Evolutionary conservation across 352 stramenopile genomes (phyloP).

Genomic region (Pythium chondricola): DNA sequence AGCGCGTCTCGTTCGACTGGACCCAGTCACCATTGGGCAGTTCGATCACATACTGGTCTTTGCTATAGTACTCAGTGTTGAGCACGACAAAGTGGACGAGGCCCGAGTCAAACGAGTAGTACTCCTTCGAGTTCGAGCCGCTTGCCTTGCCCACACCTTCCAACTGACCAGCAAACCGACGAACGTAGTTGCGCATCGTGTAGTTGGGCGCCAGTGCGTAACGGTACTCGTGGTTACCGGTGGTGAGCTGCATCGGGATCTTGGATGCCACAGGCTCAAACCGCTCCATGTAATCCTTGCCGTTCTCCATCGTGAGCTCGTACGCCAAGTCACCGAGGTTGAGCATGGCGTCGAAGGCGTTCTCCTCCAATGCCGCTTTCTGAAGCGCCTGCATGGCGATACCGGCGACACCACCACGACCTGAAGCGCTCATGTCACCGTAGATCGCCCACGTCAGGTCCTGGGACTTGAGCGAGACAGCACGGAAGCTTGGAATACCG

Average conservation of each 20-base stretch:
- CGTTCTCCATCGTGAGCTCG: conserved; percentile 61
- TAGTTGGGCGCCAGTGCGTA: conserved; percentile 43
- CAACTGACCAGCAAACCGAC: conserved; percentile 48
- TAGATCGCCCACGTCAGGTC: conserved; percentile 79
- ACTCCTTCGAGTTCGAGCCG: conserved; percentile 62
- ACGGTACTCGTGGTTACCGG: conserved; percentile 77
- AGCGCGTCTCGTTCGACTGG: conserved; percentile 34
- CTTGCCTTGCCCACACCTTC: conserved; percentile 45
- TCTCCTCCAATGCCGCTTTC: conserved; percentile 25
- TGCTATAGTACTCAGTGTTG: conserved; percentile 73
- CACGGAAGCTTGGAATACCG: no score
- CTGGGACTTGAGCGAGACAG: no score
- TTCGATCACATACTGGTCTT: conserved; percentile 44
- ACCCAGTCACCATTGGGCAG: conserved; percentile 48
- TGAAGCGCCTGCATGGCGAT: conserved; percentile 63
- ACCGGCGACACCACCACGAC: conserved; percentile 46
- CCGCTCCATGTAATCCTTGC: conserved; percentile 69
- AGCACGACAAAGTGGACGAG: conserved; percentile 71
- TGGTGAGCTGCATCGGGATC: conserved; percentile 68
- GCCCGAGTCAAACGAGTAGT: conserved; percentile 67
- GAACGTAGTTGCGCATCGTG: conserved; percentile 69
- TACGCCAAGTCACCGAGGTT: conserved; percentile 75
- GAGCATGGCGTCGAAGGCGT: conserved; percentile 49
- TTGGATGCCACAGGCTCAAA: conserved; percentile 46
- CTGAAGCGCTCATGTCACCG: conserved; percentile 53